Conservation (phyloP, 2,329 filamentous ascomycete genomes). For the Xenoacremonium recifei region DNA sequence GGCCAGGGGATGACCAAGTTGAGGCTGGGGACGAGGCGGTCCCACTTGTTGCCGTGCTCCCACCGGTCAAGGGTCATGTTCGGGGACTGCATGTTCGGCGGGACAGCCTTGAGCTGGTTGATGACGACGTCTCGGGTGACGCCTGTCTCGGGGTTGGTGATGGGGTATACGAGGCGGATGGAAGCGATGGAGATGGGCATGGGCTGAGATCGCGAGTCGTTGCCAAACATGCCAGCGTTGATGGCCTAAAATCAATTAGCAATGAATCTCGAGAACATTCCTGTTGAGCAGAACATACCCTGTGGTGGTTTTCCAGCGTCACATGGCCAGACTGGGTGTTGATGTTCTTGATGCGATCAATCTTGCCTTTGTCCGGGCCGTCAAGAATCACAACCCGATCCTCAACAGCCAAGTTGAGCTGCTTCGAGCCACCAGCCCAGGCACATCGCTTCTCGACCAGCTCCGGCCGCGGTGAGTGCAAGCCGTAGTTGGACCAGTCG, state of each 20-base stretch:
- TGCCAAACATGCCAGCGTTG: conserved; percentile 29
- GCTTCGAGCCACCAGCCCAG: conserved; percentile 55
- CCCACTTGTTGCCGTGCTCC: conserved; percentile 42
- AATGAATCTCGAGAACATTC: too few relatives aligned
- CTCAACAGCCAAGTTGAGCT: conserved; percentile 61
- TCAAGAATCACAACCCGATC: conserved; percentile 82
- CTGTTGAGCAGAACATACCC: conserved; percentile 47
- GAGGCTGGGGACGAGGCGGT: conserved; percentile 66
- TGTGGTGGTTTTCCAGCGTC: conserved; percentile 60
- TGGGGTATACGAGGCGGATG: conserved; percentile 78
- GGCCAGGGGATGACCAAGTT: conserved; percentile 79
- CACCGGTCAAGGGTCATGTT: conserved; percentile 42
- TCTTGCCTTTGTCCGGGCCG: conserved; percentile 79
- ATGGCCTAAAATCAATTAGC: conserved; percentile 24
- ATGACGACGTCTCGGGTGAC: conserved; percentile 72
- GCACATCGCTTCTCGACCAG: conserved; percentile 43
- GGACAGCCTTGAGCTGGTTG: conserved; percentile 61
- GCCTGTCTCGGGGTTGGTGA: conserved; percentile 65
- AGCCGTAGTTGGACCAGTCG: conserved; percentile 33
- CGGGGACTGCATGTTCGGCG: conserved; percentile 44
- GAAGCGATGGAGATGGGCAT: conserved; percentile 64
- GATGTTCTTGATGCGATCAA: conserved; percentile 67
- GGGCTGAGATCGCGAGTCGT: conserved; percentile 26
- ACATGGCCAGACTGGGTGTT: conserved; percentile 55
- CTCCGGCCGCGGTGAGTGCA: conserved; percentile 28